Evolutionary conservation across 768 basidiomycete genomes (phyloP).

Genomic region (Boletus speciosus): DNA sequence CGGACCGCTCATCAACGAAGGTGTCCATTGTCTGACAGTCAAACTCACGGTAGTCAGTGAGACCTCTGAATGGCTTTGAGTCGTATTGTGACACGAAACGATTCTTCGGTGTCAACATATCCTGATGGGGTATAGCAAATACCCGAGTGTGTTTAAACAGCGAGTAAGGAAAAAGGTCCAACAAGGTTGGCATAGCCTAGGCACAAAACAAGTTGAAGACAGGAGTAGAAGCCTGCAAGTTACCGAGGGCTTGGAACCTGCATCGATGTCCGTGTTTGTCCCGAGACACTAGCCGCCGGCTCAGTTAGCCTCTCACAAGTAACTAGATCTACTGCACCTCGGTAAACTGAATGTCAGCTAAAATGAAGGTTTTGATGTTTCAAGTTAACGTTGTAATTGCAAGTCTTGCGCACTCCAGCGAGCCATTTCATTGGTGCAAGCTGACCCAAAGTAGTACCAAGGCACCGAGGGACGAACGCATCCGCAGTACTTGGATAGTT

Average conservation of each 20-base stretch:
- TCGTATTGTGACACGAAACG: too few species aligned
- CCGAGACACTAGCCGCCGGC: too few species aligned
- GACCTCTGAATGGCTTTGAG: too few species aligned
- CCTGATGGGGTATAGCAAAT: background rate
- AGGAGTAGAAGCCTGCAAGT: background rate
- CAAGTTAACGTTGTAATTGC: too few species aligned
- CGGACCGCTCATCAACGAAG: too few species aligned
- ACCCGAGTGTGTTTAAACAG: background rate
- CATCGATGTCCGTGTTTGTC: background rate
- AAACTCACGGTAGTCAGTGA: too few species aligned
- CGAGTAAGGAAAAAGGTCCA: background rate
- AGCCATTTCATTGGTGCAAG: background rate
- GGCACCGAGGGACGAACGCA: background rate
- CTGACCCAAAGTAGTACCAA: background rate
- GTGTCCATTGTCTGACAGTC: too few species aligned
- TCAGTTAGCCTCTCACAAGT: too few species aligned
- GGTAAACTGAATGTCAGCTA: background rate
- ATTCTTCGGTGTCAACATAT: background rate
- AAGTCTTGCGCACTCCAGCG: background rate
- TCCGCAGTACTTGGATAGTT: too few species aligned
- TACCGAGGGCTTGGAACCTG: background rate
- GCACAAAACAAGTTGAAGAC: background rate
- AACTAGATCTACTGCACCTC: too few species aligned
- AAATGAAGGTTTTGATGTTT: background rate
- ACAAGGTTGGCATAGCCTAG: background rate